Percentiles rank a stretch among this genome's conserved stretches.
phyloP scores from a whole-genome alignment of 805 yeast species.

The Myxozyma lipomycoides region DNA sequence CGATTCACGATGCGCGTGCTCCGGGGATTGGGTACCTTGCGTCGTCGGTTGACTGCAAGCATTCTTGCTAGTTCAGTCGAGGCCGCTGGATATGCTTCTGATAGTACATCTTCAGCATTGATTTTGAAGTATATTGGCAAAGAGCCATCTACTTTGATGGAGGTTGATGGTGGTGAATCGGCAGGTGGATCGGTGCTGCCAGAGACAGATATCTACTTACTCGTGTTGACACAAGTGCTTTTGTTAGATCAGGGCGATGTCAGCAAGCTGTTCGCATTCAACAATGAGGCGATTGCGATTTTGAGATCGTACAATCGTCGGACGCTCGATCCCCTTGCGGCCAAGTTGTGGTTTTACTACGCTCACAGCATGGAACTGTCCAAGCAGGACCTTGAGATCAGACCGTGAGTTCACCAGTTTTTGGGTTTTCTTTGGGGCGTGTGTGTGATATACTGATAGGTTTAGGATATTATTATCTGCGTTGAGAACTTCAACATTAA shows the following conservation, averaged over 20 bases:
- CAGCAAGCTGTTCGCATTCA: conserved; percentile 50
- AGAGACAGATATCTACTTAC: conserved; percentile 75
- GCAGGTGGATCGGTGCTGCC: conserved; percentile 52
- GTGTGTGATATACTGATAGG: neutral
- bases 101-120: conserved; percentile 7
- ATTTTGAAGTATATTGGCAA: conserved; percentile 13
- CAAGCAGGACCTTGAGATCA: conserved; percentile 50
- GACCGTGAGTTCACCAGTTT: conserved; percentile 41
- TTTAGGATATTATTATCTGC: conserved; percentile 57
- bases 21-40: conserved; percentile 72
- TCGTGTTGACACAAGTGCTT: conserved; percentile 71
- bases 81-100: conserved; percentile 49
- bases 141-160: conserved; percentile 1
- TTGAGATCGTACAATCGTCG: conserved; percentile 69
- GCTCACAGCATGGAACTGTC: conserved; percentile 69
- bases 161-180: conserved; percentile 15
- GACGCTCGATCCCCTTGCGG: conserved; percentile 76
- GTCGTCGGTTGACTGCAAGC: conserved; percentile 57
- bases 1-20: conserved; percentile 81
- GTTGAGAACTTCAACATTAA: conserved; percentile 80
- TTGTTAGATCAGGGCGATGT: conserved; percentile 60
- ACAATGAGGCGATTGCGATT: conserved; percentile 48
- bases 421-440: neutral
- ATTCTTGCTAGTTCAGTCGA: conserved; percentile 55
- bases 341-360: conserved; percentile 91